phyloP scores from a whole-genome alignment of 805 yeast genomes.

The Myxozyma melibiosi region DNA sequence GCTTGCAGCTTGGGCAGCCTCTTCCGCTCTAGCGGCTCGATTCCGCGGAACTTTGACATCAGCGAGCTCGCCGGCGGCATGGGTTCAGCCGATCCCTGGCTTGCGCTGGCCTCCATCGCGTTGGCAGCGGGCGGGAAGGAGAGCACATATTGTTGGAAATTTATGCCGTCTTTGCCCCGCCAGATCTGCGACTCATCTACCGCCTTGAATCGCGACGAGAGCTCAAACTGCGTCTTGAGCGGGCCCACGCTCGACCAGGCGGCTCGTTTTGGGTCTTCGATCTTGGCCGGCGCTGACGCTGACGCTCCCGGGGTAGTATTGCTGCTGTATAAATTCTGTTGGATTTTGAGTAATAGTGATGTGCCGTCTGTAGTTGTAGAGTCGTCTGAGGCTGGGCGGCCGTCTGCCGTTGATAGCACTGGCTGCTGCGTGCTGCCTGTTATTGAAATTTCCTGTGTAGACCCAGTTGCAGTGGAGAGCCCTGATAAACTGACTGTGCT shows the following conservation, averaged over 20 bases:
- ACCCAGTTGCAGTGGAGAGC: too few relatives aligned
- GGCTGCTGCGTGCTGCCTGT: too few relatives aligned
- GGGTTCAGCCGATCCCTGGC: background rate
- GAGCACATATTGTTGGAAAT: conserved; percentile 1
- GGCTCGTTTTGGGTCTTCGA: background rate
- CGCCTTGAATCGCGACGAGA: conserved; percentile 21
- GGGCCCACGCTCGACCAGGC: conserved; percentile 29
- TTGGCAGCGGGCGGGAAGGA: background rate
- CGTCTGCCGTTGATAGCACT: too few relatives aligned
- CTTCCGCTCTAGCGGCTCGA: too few relatives aligned
- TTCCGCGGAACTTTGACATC: conserved; percentile 20
- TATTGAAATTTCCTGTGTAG: too few relatives aligned
- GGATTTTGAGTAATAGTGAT: too few relatives aligned
- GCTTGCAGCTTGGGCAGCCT: too few relatives aligned
- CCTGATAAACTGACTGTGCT: too few relatives aligned
- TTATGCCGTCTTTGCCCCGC: background rate
- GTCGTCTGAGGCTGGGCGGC: too few relatives aligned
- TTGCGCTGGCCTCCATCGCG: background rate
- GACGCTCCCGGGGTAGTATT: background rate
- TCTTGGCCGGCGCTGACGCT: background rate
- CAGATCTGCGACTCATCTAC: conserved; percentile 4
- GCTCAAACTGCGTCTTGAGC: conserved; percentile 16
- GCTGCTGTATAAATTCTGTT: too few relatives aligned
- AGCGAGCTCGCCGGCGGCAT: conserved; percentile 13
- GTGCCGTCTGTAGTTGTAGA: too few relatives aligned